Conservation (phyloP, 73 alveolate species). For the Paramecium bursaria region DNA sequence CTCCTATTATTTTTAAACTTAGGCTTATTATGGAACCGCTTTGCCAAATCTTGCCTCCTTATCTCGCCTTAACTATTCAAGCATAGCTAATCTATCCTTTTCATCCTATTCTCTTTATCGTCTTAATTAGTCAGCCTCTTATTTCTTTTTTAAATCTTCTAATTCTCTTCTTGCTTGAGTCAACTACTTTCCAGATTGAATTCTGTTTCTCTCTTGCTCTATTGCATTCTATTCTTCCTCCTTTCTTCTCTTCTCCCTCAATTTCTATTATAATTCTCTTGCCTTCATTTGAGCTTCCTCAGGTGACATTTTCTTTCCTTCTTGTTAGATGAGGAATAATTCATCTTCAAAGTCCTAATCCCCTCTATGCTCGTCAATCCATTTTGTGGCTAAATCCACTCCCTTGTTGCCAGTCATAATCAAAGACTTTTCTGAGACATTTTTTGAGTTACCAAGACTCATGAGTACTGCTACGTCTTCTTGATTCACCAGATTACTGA, state of each 20-base stretch:
- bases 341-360: conserved; percentile 49
- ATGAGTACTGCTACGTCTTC: conserved; percentile 20
- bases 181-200: conserved; percentile 15
- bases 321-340: neutral
- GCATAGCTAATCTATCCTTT: conserved; percentile 25
- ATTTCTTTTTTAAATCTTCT: conserved; percentile 39
- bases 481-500: neutral
- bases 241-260: conserved; percentile 45
- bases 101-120: conserved; percentile 22
- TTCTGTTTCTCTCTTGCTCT: conserved; percentile 42
- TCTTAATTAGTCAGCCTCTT: conserved; percentile 6
- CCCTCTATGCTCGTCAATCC: conserved; percentile 33
- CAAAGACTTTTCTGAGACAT: conserved; percentile 37
- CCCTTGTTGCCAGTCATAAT: neutral
- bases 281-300: conserved; percentile 49
- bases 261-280: conserved; percentile 27
- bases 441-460: conserved; percentile 1
- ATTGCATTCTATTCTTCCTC: conserved; percentile 36
- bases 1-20: conserved; percentile 20
- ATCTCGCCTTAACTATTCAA: conserved; percentile 46
- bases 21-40: neutral
- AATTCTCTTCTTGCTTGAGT: conserved; percentile 48
- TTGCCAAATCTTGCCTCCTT: conserved; percentile 37
- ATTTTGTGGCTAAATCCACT: conserved; percentile 13
- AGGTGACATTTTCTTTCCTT: conserved; percentile 6